Percentiles rank a stretch among this genome's conserved stretches.
These are phyloP conservation scores for Zalaria obscura DNA, from an alignment of 2,329 filamentous ascomycete species.

Conservation along the genomic window DNA sequence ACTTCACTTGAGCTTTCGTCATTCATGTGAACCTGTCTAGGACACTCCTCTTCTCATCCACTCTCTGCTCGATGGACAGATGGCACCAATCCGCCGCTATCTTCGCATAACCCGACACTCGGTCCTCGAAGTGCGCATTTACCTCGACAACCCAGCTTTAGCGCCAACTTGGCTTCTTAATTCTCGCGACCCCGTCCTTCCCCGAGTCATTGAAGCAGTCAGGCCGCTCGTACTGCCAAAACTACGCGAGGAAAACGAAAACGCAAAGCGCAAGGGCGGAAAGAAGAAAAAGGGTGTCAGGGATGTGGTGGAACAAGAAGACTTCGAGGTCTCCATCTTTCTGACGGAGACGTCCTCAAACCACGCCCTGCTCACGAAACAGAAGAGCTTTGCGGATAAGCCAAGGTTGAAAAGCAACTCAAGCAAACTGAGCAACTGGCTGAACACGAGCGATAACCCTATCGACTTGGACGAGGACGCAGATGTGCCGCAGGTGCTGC, in stretches of 20 bases:
- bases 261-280: conserved; percentile 43
- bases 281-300: conserved; percentile 64
- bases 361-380: conserved; percentile 75
- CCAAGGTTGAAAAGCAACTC: conserved; percentile 28
- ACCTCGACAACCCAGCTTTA: conserved; percentile 79
- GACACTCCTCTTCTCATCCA: too few relatives aligned
- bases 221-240: conserved; percentile 82
- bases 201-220: conserved; percentile 71
- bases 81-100: conserved; percentile 83
- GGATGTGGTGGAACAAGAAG: conserved; percentile 75
- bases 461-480: conserved; percentile 27
- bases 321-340: conserved; percentile 92
- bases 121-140: conserved; percentile 92
- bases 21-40: too few relatives aligned
- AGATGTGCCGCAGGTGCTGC: conserved; percentile 30
- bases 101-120: conserved; percentile 85
- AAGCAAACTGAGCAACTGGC: conserved; percentile 31
- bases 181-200: conserved; percentile 59
- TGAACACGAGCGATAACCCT: conserved; percentile 25
- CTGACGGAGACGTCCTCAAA: conserved; percentile 73
- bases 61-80: conserved; percentile 21
- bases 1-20: too few relatives aligned
- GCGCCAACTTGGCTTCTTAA: conserved; percentile 74
- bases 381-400: conserved; percentile 51
- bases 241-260: conserved; percentile 67